phyloP scores from a whole-genome alignment of 176 grass and related monocot species.

The Miscanthus lutarioriparius region DNA sequence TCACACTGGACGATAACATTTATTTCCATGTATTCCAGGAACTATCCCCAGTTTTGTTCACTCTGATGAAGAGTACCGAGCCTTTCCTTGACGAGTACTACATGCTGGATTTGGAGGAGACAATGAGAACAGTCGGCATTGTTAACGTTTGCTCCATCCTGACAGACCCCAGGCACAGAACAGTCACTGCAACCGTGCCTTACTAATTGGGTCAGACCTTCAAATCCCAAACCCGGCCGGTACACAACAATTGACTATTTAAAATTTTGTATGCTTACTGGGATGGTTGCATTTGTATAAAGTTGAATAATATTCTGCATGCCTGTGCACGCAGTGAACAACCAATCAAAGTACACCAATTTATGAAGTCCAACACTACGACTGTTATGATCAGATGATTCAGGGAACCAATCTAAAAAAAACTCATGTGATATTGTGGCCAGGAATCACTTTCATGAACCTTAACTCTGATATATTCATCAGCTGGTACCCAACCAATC shows the following conservation, averaged over 20 bases:
- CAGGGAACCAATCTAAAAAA: too few species aligned
- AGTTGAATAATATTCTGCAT: too few species aligned
- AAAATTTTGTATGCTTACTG: background rate
- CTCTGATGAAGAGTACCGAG: slow-evolving; percentile 83
- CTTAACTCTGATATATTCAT: background rate
- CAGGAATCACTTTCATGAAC: background rate
- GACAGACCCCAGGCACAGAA: slow-evolving; percentile 75
- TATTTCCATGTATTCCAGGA: slow-evolving; percentile 43
- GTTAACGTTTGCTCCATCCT: slow-evolving; percentile 62
- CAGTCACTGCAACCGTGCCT: slow-evolving; percentile 78
- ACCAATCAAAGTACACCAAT: too few species aligned
- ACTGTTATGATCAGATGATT: too few species aligned
- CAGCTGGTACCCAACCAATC: background rate
- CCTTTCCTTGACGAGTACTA: slow-evolving; percentile 91
- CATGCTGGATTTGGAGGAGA: slow-evolving; percentile 73
- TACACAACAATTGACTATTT: background rate
- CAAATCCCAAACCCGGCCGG: too few species aligned
- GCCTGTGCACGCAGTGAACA: too few species aligned
- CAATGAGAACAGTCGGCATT: slow-evolving; percentile 57
- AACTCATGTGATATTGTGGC: background rate
- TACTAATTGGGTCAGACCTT: slow-evolving; percentile 16
- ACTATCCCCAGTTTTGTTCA: slow-evolving; percentile 76
- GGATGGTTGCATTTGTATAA: too few species aligned
- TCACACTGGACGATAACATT: background rate
- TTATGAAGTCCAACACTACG: too few species aligned